A percentile compares a stretch with the other conserved stretches of the same genome.
Evolutionary conservation across 2,329 filamentous ascomycete genomes (phyloP).

Genomic region (Aspergillus fumigatus): DNA sequence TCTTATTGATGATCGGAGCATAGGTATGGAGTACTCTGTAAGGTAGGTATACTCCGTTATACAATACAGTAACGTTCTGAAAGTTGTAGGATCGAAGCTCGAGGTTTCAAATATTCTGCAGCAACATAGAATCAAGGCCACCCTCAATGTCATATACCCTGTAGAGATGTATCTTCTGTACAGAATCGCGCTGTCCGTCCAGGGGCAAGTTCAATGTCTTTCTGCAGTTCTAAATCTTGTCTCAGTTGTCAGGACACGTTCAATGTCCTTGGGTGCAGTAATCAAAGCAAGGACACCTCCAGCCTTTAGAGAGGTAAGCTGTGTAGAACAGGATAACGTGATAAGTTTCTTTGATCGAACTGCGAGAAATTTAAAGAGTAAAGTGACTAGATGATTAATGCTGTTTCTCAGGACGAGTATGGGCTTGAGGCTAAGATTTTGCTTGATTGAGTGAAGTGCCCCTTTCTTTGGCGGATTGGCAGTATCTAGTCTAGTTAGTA

Average conservation of each 20-base stretch:
- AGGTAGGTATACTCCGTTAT: not conserved
- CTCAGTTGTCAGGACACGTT: not conserved
- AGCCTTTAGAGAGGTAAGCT: not conserved
- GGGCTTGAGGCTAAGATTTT: slow-evolving; percentile 6
- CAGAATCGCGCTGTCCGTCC: not conserved
- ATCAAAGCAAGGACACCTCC: not conserved
- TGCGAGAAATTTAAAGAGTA: not conserved
- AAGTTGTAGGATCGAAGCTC: not conserved
- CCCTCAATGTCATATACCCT: not conserved
- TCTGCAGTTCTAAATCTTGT: not conserved
- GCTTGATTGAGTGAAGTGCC: slow-evolving; percentile 10
- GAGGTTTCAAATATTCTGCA: not conserved
- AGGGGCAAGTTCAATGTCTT: not conserved
- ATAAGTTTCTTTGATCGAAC: not conserved
- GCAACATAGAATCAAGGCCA: not conserved
- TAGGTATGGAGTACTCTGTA: no score
- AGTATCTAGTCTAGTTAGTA: not conserved
- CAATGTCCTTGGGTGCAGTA: not conserved
- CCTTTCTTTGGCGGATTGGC: slow-evolving; percentile 31
- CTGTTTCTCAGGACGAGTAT: not conserved
- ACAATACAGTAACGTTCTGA: not conserved
- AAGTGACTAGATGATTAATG: not conserved
- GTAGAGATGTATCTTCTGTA: not conserved
- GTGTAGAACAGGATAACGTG: not conserved
- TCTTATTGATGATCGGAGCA: not conserved